Conservation (phyloP, 306 rosid species). For the Cicer pinnatifidum region DNA sequence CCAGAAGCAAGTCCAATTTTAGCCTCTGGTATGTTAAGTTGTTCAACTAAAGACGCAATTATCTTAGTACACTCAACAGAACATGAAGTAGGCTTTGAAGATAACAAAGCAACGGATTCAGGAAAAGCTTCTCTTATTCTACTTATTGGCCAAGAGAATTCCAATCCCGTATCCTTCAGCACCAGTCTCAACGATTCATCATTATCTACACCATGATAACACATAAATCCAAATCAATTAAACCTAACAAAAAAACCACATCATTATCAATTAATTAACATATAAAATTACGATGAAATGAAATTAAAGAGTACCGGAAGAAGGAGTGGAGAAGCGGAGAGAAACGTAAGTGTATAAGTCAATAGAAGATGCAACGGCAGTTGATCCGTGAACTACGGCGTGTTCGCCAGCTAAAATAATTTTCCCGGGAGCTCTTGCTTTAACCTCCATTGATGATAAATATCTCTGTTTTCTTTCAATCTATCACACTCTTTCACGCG, state of each 20-base stretch:
- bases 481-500: background rate
- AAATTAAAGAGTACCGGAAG: constrained; percentile 55
- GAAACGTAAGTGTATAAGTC: constrained; percentile 73
- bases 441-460: constrained; percentile 65
- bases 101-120: constrained; percentile 43
- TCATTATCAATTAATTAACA: background rate
- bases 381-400: constrained; percentile 95
- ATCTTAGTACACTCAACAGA: constrained; percentile 62
- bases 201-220: constrained; percentile 47
- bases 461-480: background rate
- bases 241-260: background rate
- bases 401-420: constrained; percentile 89
- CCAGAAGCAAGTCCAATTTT: constrained; percentile 73
- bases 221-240: constrained; percentile 2
- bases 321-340: constrained; percentile 71
- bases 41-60: constrained; percentile 68
- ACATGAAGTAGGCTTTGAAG: constrained; percentile 65
- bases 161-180: constrained; percentile 68
- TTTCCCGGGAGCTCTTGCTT: constrained; percentile 92
- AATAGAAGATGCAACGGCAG: constrained; percentile 91
- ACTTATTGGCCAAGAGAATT: constrained; percentile 80
- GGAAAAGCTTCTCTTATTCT: constrained; percentile 63
- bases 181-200: constrained; percentile 67
- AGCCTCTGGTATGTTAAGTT: constrained; percentile 71
- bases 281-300: background rate